Conservation (phyloP, 768 basidiomycete species). For the Boletus insuetus region DNA sequence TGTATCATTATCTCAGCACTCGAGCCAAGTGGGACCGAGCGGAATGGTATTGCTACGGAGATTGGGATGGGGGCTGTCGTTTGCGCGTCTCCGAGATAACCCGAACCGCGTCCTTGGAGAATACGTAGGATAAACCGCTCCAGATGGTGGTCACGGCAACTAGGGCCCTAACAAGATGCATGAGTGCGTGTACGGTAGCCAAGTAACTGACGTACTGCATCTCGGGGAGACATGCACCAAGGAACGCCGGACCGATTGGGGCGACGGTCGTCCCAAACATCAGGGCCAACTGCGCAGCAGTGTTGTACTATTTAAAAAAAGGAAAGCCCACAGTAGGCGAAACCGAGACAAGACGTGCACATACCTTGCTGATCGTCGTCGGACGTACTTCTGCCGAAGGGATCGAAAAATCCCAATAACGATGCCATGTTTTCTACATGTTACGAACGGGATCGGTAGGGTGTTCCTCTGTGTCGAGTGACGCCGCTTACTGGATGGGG, state of each 20-base stretch:
- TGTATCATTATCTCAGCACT: constrained; percentile 17
- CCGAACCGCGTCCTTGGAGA: constrained; percentile 71
- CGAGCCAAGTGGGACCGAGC: not conserved
- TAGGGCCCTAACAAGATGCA: constrained; percentile 54
- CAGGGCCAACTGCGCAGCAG: constrained; percentile 83
- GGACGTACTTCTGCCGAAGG: constrained; percentile 95
- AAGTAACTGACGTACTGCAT: constrained; percentile 62
- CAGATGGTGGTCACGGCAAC: constrained; percentile 91
- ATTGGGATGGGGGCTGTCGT: constrained; percentile 26
- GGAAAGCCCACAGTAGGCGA: not conserved
- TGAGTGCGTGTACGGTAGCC: not conserved
- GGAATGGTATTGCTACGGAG: constrained; percentile 7
- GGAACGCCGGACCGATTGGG: constrained; percentile 66
- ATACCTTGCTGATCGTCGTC: constrained; percentile 89
- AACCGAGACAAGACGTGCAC: not conserved
- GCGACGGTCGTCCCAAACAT: constrained; percentile 89
- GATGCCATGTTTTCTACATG: constrained; percentile 79
- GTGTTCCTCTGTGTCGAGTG: not conserved
- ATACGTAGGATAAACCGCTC: constrained; percentile 84
- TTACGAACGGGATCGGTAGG: constrained; percentile 2
- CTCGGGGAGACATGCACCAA: constrained; percentile 53
- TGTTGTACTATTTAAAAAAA: constrained; percentile 65
- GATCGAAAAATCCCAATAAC: constrained; percentile 96
- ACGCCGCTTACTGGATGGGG: constrained; percentile 65
- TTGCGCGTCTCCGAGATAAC: constrained; percentile 44